Evolutionary conservation across 2,329 filamentous ascomycete genomes (phyloP).

Genomic region (Aspergillus terreus): DNA sequence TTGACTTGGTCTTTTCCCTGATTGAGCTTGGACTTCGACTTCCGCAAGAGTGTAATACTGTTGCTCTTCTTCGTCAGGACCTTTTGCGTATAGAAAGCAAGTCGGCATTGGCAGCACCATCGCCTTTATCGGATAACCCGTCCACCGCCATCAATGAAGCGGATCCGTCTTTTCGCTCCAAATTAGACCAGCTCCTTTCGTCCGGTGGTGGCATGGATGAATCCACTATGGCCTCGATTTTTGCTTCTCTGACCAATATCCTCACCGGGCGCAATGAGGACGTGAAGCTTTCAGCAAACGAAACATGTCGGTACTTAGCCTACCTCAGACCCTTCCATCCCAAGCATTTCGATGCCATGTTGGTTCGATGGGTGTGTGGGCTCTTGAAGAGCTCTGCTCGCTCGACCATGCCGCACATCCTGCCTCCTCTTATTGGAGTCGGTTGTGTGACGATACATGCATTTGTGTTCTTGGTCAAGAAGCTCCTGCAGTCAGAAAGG

Average conservation of each 20-base stretch:
- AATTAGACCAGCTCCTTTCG: conserved; percentile 44
- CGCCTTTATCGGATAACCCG: conserved; percentile 47
- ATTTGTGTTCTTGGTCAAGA: conserved; percentile 35
- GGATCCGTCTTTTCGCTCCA: conserved; percentile 41
- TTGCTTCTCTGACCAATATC: conserved; percentile 38
- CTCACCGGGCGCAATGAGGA: conserved; percentile 30
- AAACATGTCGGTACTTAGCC: conserved; percentile 40
- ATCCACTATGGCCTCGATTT: conserved; percentile 40
- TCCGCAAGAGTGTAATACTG: conserved; percentile 36
- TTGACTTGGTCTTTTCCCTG: conserved; percentile 42
- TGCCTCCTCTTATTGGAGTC: conserved; percentile 42
- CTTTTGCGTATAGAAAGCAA: conserved; percentile 42
- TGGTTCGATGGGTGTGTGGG: conserved; percentile 41
- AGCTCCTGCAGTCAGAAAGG: conserved; percentile 24
- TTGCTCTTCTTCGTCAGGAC: conserved; percentile 43
- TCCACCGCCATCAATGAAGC: conserved; percentile 37
- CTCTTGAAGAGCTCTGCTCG: conserved; percentile 34
- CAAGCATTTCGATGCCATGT: conserved; percentile 41
- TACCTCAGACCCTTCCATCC: conserved; percentile 43
- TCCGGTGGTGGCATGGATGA: conserved; percentile 46
- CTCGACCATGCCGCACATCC: conserved; percentile 27
- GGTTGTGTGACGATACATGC: conserved; percentile 43
- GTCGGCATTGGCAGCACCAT: conserved; percentile 42
- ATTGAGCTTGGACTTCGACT: conserved; percentile 43
- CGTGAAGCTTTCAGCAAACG: conserved; percentile 28